Percentiles rank a stretch among this genome's conserved stretches.
Evolutionary conservation across 2,329 filamentous ascomycete species (phyloP).

Genomic region (Fusarium sp.): DNA sequence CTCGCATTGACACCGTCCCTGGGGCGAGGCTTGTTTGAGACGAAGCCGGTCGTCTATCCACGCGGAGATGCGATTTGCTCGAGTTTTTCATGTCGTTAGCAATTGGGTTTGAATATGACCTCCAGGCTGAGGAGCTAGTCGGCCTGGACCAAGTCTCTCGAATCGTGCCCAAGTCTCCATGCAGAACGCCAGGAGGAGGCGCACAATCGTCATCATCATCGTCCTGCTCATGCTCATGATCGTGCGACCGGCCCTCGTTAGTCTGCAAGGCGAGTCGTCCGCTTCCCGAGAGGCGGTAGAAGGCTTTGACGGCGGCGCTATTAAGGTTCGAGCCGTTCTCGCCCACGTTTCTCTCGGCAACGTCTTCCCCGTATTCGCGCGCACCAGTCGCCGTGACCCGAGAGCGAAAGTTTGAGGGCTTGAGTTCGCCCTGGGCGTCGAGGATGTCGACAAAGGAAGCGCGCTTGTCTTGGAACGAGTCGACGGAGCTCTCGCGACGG

Average conservation of each 20-base stretch:
- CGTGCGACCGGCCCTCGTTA: neutral
- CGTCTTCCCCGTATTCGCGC: constrained; percentile 71
- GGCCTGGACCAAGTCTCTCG: constrained; percentile 23
- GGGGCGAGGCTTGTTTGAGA: constrained; percentile 7
- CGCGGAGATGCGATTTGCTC: constrained; percentile 6
- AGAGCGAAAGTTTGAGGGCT: constrained; percentile 59
- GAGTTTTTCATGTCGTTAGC: constrained; percentile 11
- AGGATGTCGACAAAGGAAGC: constrained; percentile 61
- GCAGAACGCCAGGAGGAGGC: constrained; percentile 34
- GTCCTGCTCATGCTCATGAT: neutral
- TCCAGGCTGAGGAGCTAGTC: constrained; percentile 36
- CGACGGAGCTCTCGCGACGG: constrained; percentile 34
- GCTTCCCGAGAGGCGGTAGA: constrained; percentile 47
- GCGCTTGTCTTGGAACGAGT: constrained; percentile 28
- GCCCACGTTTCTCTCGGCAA: constrained; percentile 69
- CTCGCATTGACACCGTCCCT: constrained; percentile 3
- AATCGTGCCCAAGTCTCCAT: constrained; percentile 19
- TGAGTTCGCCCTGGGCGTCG: constrained; percentile 66
- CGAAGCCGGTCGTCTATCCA: constrained; percentile 21
- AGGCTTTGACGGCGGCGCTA: constrained; percentile 51
- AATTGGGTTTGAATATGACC: constrained; percentile 28
- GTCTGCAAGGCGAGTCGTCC: constrained; percentile 8
- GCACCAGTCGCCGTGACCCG: constrained; percentile 62
- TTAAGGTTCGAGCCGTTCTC: constrained; percentile 51
- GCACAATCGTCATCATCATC: constrained; percentile 31